Conservation (phyloP, 306 rosid species). For the Cucurbita ficifolia region DNA sequence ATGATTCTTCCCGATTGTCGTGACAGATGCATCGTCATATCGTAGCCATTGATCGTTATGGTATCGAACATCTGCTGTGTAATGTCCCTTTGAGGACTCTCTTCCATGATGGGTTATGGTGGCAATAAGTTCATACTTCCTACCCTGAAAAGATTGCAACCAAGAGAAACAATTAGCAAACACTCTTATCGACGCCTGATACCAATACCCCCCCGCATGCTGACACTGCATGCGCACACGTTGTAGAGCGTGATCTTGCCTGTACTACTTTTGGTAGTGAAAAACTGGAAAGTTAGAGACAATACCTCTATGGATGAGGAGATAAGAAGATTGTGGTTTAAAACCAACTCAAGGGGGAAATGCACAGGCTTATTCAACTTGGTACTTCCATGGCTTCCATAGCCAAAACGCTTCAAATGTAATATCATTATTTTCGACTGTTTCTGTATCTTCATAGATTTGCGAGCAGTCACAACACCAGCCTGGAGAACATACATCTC, state of each 20-base stretch:
- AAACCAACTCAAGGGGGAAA: slow-evolving; percentile 63
- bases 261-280: background rate
- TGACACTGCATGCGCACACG: background rate
- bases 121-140: slow-evolving; percentile 77
- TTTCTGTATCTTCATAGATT: slow-evolving; percentile 50
- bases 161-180: background rate
- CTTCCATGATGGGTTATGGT: slow-evolving; percentile 92
- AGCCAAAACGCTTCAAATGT: slow-evolving; percentile 86
- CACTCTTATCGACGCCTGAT: background rate
- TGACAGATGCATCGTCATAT: slow-evolving; percentile 72
- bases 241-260: background rate
- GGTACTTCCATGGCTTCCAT: slow-evolving; percentile 97
- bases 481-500: slow-evolving; percentile 32
- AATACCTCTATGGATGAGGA: slow-evolving; percentile 53
- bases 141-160: slow-evolving; percentile 38
- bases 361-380: slow-evolving; percentile 74
- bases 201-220: background rate
- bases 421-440: slow-evolving; percentile 83
- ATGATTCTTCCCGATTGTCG: slow-evolving; percentile 38
- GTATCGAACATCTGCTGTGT: slow-evolving; percentile 75
- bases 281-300: background rate
- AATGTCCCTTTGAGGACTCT: slow-evolving; percentile 92
- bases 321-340: slow-evolving; percentile 66
- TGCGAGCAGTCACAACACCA: slow-evolving; percentile 68
- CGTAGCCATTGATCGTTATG: slow-evolving; percentile 61